A percentile compares a stretch with the other conserved stretches of the same genome.
phyloP scores from a whole-genome alignment of 2,329 filamentous ascomycete species.

The Phaeosphaeriaceae sp. region DNA sequence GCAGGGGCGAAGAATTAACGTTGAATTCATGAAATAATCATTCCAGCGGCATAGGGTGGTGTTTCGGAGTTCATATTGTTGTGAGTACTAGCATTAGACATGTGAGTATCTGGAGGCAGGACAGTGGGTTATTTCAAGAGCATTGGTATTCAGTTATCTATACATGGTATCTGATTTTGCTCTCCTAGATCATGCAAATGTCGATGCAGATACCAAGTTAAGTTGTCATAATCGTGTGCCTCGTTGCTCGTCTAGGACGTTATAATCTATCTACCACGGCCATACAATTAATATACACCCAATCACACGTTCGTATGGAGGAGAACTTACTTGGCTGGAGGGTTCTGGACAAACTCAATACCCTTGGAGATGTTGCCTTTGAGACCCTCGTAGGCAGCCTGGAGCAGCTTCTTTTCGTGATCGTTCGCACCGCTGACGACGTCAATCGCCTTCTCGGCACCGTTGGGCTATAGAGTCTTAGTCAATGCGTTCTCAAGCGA shows the following conservation, averaged over 20 bases:
- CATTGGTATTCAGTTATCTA: constrained; percentile 5
- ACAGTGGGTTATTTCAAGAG: not conserved
- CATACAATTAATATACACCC: not conserved
- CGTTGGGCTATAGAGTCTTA: constrained; percentile 66
- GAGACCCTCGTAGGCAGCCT: constrained; percentile 76
- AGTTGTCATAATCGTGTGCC: constrained; percentile 12
- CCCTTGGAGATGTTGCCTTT: constrained; percentile 96
- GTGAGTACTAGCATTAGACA: not conserved
- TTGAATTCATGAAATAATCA: not conserved
- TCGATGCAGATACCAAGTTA: constrained; percentile 12
- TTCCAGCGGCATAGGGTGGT: constrained; percentile 42
- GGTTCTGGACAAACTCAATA: constrained; percentile 85
- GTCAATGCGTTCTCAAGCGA: not conserved
- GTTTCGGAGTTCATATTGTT: constrained; percentile 18
- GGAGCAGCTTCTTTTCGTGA: constrained; percentile 86
- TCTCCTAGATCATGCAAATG: constrained; percentile 8
- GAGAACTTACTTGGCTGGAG: constrained; percentile 59
- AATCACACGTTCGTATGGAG: constrained; percentile 7
- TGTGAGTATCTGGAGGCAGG: not conserved
- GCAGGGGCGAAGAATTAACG: constrained; percentile 66
- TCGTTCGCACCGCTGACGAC: constrained; percentile 78
- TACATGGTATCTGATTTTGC: constrained; percentile 4
- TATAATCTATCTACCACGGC: constrained; percentile 26
- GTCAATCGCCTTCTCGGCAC: constrained; percentile 85
- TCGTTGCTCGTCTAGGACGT: constrained; percentile 2